These are phyloP conservation scores for Melastoma malabathricum DNA, from an alignment of 345 rosid genomes.

Conservation along the genomic window DNA sequence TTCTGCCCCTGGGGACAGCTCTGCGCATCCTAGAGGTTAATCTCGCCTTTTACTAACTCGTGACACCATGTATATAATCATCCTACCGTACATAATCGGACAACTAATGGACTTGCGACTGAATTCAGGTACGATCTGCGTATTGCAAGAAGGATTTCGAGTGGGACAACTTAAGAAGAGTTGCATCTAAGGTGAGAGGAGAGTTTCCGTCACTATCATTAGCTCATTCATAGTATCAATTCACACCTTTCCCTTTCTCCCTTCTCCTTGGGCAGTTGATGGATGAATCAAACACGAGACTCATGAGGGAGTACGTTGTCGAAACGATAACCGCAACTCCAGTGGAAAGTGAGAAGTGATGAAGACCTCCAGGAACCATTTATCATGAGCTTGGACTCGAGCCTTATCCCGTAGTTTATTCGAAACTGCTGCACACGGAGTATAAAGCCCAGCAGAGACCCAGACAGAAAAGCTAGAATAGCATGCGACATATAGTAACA, in stretches of 20 bases:
- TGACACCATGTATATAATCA: not conserved
- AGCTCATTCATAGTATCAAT: not conserved
- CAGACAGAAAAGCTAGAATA: not conserved
- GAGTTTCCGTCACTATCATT: not conserved
- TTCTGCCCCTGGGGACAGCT: conserved; percentile 22
- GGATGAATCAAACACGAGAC: conserved; percentile 45
- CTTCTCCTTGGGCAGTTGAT: conserved; percentile 27
- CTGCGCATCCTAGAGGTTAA: conserved; percentile 67
- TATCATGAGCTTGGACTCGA: not conserved
- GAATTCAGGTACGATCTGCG: conserved; percentile 59
- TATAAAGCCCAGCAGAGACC: not conserved
- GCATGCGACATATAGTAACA: too few relatives aligned
- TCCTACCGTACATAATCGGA: too few relatives aligned
- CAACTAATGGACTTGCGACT: not conserved
- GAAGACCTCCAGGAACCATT: not conserved
- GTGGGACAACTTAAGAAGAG: conserved; percentile 59
- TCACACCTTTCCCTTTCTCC: not conserved
- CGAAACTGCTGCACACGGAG: not conserved
- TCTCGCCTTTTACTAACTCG: not conserved
- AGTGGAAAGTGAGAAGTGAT: conserved; percentile 35
- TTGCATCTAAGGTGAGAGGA: conserved; percentile 37
- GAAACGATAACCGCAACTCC: conserved; percentile 59
- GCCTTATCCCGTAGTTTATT: not conserved
- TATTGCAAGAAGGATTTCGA: conserved; percentile 77
- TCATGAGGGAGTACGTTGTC: conserved; percentile 63